Conservation (phyloP, 2,329 filamentous ascomycete genomes). For the Bipolaris gigantea region DNA sequence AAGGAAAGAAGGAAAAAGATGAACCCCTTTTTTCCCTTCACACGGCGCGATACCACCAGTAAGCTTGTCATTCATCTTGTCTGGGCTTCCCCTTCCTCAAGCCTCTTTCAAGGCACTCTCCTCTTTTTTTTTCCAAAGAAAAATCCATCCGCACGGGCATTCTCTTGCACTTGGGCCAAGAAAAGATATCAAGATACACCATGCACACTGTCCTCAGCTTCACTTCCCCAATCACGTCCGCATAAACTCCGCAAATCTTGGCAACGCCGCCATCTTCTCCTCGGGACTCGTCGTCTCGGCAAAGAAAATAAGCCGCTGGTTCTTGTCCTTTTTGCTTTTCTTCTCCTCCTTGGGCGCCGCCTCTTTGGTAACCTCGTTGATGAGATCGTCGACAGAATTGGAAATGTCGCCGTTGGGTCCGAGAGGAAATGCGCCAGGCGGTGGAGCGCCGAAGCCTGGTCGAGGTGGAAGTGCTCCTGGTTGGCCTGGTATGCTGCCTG, state of each 20-base stretch:
- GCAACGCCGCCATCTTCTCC: conserved; percentile 80
- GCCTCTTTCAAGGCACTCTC: too few relatives aligned
- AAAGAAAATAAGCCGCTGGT: conserved; percentile 73
- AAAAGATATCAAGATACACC: neutral
- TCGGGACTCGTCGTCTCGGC: conserved; percentile 81
- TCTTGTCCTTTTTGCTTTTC: conserved; percentile 66
- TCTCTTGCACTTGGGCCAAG: neutral
- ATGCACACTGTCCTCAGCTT: neutral
- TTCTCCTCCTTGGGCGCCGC: conserved; percentile 40
- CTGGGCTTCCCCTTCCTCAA: too few relatives aligned
- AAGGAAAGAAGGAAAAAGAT: too few relatives aligned
- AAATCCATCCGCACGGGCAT: too few relatives aligned
- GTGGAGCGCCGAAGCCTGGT: conserved; percentile 44
- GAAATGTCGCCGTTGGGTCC: conserved; percentile 30
- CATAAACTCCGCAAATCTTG: conserved; percentile 64
- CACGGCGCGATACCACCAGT: too few relatives aligned
- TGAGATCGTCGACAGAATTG: conserved; percentile 56
- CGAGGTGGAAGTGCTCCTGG: conserved; percentile 33
- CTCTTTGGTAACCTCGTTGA: conserved; percentile 53
- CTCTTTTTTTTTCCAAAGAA: too few relatives aligned
- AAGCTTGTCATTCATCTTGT: too few relatives aligned
- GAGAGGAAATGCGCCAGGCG: conserved; percentile 20
- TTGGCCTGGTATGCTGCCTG: conserved; percentile 39
- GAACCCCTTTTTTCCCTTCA: too few relatives aligned
- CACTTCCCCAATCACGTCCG: conserved; percentile 19